Evolutionary conservation across 208 protist genomes (phyloP), one percentile per base, ranked within the genome.

Genomic region (Vickermania spadyakhi): DNA sequence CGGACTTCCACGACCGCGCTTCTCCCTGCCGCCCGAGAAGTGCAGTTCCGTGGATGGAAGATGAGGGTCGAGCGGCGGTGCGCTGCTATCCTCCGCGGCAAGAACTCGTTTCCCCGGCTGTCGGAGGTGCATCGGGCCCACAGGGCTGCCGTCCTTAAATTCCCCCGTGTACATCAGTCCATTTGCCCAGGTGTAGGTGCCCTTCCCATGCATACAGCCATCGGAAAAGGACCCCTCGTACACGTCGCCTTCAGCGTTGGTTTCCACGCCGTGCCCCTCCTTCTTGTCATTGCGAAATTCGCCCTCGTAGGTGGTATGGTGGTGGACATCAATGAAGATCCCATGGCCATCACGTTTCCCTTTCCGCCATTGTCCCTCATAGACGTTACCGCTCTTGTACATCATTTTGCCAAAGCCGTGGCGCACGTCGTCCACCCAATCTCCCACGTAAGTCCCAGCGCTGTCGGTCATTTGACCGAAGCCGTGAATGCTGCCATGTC

Each of bases 331-430:
- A 13, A 81, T 72, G 13, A 96, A 73, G 22, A 75, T 84, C 21
- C 92, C 91, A 4, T 84, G 67, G 22, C 91, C 91, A 55, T 96
- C 79, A 18, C 84, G 77, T 77, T 85, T 89, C 41, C 86, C 82
- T 0, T 72, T 73, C 11, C 83, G 60, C 91, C 91, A 96, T 55
- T 94, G 79, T 14, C 91, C 91, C 27, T 93, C 86, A 67, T 95
- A 96, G 3, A 86, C 66, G 64, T 81, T 86, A 18, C 81, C 81
- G 29, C 83, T 73, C 28, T 66, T 56, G 57, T 90, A 94, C 45
- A 75, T 62, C 86, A 93, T 95, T 13, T 71, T 69, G 3, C 90
- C 90, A 23, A 77, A 51, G 14, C 90, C 91, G 29, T 92, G 73
- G 0, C 86, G 80, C 77, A 82, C 78, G 67, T 94, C 91, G 45